Evolutionary conservation across 768 basidiomycete species (phyloP).

Genomic region (Pholiota molesta): DNA sequence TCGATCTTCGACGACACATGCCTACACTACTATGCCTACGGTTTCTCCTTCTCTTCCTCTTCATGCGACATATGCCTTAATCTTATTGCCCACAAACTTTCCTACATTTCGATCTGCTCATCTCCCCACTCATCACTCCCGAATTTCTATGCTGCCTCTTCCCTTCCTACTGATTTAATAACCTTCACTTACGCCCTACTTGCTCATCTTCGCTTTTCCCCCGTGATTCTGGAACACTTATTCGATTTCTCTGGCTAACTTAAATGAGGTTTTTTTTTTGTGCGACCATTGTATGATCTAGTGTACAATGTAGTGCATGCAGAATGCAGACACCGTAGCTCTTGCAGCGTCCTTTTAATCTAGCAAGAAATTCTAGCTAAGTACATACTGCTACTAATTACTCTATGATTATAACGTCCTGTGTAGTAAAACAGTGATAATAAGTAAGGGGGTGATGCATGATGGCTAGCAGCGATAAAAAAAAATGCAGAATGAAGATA

Average conservation of each 20-base stretch:
- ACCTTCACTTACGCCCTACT: background rate
- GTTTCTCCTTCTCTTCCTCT: background rate
- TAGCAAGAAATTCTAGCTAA: background rate
- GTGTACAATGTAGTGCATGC: slow-evolving; percentile 30
- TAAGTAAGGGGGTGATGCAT: background rate
- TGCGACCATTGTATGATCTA: slow-evolving; percentile 32
- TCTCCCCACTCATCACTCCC: slow-evolving; percentile 4
- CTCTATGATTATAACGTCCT: background rate
- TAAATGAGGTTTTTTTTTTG: slow-evolving; percentile 20
- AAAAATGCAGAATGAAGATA: background rate
- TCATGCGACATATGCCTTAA: background rate
- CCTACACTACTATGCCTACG: background rate
- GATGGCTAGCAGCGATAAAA: background rate
- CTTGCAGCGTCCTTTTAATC: slow-evolving; percentile 12
- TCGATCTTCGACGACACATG: background rate
- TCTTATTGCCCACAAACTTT: background rate
- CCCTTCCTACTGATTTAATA: slow-evolving; percentile 10
- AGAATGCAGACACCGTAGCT: slow-evolving; percentile 14
- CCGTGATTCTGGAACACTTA: slow-evolving; percentile 4
- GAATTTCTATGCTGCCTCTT: background rate
- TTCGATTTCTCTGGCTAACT: slow-evolving; percentile 15
- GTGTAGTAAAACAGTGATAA: background rate
- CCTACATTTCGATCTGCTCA: background rate
- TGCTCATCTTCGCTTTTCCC: background rate
- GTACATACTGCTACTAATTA: background rate